phyloP scores from a whole-genome alignment of 2,329 filamentous ascomycete genomes.

The Botrytis pseudocinerea region DNA sequence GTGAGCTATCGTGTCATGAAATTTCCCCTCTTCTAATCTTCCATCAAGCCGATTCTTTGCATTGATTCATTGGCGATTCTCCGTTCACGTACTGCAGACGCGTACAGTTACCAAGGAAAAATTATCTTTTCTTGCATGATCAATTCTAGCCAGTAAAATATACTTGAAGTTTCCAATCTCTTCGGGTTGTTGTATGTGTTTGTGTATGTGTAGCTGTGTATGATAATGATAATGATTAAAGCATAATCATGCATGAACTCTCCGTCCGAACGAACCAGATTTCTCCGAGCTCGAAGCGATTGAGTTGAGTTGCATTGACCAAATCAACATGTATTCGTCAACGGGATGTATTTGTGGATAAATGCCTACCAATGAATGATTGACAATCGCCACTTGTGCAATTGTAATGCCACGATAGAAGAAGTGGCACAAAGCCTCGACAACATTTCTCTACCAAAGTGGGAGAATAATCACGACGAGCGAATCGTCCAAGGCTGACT shows the following conservation, averaged over 20 bases:
- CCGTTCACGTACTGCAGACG: background rate
- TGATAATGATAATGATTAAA: background rate
- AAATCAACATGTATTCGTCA: slow-evolving; percentile 24
- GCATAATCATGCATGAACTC: slow-evolving; percentile 18
- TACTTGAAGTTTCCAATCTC: background rate
- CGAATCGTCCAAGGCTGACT: slow-evolving; percentile 36
- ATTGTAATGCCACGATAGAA: slow-evolving; percentile 38
- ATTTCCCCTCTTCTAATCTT: slow-evolving; percentile 23
- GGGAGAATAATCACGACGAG: slow-evolving; percentile 25
- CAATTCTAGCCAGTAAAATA: background rate
- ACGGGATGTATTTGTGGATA: background rate
- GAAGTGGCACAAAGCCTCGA: slow-evolving; percentile 26
- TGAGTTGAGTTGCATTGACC: slow-evolving; percentile 23
- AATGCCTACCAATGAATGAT: background rate
- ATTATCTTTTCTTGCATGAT: slow-evolving; percentile 9
- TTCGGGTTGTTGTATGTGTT: background rate
- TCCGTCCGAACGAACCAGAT: background rate
- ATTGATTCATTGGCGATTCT: background rate
- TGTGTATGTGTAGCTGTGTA: slow-evolving; percentile 27
- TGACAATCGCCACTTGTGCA: slow-evolving; percentile 26
- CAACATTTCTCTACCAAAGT: background rate
- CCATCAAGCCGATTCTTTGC: background rate
- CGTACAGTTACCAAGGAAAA: background rate
- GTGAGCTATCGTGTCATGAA: slow-evolving; percentile 20
- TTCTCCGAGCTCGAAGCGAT: slow-evolving; percentile 17